A percentile compares a stretch with the other conserved stretches of the same genome.
These are phyloP conservation scores for Xylariaceae sp. DNA, from an alignment of 2,329 filamentous ascomycete species.

Conservation along the genomic window DNA sequence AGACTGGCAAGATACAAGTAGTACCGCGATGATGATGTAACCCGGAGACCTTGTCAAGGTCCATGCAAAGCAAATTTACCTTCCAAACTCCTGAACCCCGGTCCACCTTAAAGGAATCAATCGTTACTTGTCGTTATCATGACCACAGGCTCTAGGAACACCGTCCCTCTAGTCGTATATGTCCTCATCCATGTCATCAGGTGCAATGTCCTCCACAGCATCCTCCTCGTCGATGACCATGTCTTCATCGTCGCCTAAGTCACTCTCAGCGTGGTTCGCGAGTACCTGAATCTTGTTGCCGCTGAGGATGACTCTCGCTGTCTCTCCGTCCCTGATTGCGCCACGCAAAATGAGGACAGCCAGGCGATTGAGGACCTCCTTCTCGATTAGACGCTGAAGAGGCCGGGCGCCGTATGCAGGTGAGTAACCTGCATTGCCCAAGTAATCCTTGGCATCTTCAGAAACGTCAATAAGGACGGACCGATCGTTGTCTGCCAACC, in stretches of 20 bases:
- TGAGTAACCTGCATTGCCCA: slow-evolving; percentile 86
- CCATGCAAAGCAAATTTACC: too few relatives aligned
- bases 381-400: slow-evolving; percentile 84
- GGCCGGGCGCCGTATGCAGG: slow-evolving; percentile 92
- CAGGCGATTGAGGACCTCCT: slow-evolving; percentile 89
- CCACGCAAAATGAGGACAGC: slow-evolving; percentile 87
- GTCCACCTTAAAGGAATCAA: too few relatives aligned
- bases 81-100: too few relatives aligned
- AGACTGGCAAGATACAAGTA: too few relatives aligned
- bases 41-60: too few relatives aligned
- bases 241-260: slow-evolving; percentile 56
- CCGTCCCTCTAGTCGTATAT: slow-evolving; percentile 39
- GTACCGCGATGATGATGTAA: too few relatives aligned
- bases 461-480: slow-evolving; percentile 81
- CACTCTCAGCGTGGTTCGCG: slow-evolving; percentile 69
- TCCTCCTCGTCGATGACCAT: slow-evolving; percentile 70
- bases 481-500: slow-evolving; percentile 76
- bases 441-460: slow-evolving; percentile 84
- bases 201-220: slow-evolving; percentile 62
- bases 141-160: too few relatives aligned
- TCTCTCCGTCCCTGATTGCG: slow-evolving; percentile 78
- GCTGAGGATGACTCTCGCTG: slow-evolving; percentile 70
- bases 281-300: slow-evolving; percentile 76
- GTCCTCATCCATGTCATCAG: slow-evolving; percentile 57
- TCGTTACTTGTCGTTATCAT: too few relatives aligned